Percentiles rank a stretch among this genome's conserved stretches.
Conservation (phyloP, 169 alveolate genomes). For the Plasmodium billcollinsi region DNA sequence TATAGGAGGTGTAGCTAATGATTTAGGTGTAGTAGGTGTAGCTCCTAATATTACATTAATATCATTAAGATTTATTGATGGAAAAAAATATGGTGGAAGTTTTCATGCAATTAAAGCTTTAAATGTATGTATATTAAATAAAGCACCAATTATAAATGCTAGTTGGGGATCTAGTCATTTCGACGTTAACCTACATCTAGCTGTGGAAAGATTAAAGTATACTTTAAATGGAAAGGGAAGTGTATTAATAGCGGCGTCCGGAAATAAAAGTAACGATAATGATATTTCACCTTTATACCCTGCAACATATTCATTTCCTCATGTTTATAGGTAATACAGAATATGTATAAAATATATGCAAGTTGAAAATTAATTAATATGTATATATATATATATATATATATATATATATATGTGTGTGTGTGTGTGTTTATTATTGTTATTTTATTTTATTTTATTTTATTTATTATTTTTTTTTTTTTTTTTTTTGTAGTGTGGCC, state of each 20-base stretch:
- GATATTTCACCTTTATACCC: conserved; percentile 57
- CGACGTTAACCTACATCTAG: conserved; percentile 30
- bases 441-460: not conserved
- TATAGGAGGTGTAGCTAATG: conserved; percentile 71
- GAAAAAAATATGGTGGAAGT: conserved; percentile 64
- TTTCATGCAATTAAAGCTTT: conserved; percentile 66
- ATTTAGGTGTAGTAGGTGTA: conserved; percentile 73
- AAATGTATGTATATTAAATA: conserved; percentile 66
- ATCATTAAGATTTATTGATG: conserved; percentile 73
- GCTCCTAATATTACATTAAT: conserved; percentile 59
- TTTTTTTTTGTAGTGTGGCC: conserved; percentile 39
- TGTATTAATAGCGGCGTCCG: conserved; percentile 47
- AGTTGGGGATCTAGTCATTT: conserved; percentile 73
- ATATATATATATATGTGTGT: too few species aligned
- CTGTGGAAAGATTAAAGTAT: conserved; percentile 48
- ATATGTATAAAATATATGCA: too few species aligned
- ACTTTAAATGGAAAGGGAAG: conserved; percentile 69
- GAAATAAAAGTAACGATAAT: conserved; percentile 48
- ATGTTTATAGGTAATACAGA: conserved; percentile 37
- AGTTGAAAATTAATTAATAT: too few species aligned
- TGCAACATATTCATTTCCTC: conserved; percentile 33
- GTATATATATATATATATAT: too few species aligned
- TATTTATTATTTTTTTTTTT: not conserved
- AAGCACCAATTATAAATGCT: conserved; percentile 65
- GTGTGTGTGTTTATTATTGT: not conserved